Conservation (phyloP, 2,329 filamentous ascomycete species). For the Metarhizium guizhouense region DNA sequence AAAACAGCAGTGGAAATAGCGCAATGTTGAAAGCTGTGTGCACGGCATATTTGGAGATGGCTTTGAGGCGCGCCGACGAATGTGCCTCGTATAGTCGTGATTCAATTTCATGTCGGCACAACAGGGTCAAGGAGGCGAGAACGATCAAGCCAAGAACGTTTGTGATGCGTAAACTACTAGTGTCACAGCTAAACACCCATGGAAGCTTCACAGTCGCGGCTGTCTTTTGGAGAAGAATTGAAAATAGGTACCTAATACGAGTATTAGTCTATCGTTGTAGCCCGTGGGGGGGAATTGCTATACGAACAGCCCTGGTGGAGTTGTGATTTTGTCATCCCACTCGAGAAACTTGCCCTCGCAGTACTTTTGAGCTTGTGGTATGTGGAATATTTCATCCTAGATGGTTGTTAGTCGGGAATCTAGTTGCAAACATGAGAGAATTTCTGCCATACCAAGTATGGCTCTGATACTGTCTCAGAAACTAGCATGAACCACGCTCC, state of each 20-base stretch:
- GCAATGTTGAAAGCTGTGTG: slow-evolving; percentile 70
- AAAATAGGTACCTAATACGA: slow-evolving; percentile 36
- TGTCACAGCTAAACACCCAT: slow-evolving; percentile 16
- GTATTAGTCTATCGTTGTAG: neutral
- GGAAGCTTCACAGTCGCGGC: slow-evolving; percentile 8
- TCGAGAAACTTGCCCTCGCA: slow-evolving; percentile 63
- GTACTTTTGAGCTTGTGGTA: slow-evolving; percentile 84
- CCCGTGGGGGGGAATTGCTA: neutral
- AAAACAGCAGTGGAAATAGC: slow-evolving; percentile 85
- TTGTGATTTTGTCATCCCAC: slow-evolving; percentile 98
- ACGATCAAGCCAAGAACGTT: slow-evolving; percentile 33
- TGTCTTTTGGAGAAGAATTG: slow-evolving; percentile 19
- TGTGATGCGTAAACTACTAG: slow-evolving; percentile 34
- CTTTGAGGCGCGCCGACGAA: slow-evolving; percentile 8
- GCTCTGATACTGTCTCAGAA: slow-evolving; percentile 34
- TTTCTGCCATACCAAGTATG: slow-evolving; percentile 40
- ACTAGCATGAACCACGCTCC: slow-evolving; percentile 15
- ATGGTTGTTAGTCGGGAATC: slow-evolving; percentile 6
- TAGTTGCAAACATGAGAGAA: neutral
- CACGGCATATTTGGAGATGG: slow-evolving; percentile 32
- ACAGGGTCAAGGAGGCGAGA: slow-evolving; percentile 35
- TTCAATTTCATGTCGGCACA: slow-evolving; percentile 46
- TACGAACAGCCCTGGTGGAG: slow-evolving; percentile 70
- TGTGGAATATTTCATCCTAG: slow-evolving; percentile 80
- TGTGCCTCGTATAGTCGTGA: slow-evolving; percentile 23